phyloP scores from a whole-genome alignment of 805 yeast genomes.

The Yarrowia osloensis region DNA sequence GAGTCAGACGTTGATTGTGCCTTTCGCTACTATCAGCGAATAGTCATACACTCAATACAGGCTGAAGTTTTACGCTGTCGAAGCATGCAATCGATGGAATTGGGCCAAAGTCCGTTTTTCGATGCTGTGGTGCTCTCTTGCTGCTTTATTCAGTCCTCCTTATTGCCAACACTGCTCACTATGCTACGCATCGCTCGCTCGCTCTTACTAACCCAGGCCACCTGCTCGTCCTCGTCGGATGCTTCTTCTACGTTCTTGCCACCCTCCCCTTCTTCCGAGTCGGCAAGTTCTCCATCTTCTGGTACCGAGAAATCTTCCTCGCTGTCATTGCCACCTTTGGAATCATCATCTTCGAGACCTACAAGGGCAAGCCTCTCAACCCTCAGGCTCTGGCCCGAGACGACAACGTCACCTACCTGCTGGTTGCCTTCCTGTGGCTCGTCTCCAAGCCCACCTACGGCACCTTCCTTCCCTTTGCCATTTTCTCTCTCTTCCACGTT shows the following conservation, averaged over 20 bases:
- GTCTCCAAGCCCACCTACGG: constrained; percentile 61
- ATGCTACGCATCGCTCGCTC: background rate
- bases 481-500: constrained; percentile 81
- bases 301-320: constrained; percentile 62
- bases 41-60: too few species aligned
- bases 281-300: constrained; percentile 44
- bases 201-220: constrained; percentile 48
- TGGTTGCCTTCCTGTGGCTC: constrained; percentile 57
- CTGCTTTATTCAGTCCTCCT: too few species aligned
- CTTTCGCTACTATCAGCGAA: too few species aligned
- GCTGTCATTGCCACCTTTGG: constrained; percentile 75
- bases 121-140: too few species aligned
- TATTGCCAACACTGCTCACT: background rate
- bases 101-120: too few species aligned
- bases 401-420: constrained; percentile 74
- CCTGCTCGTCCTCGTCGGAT: constrained; percentile 48
- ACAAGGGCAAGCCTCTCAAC: constrained; percentile 39
- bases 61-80: too few species aligned
- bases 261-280: constrained; percentile 37
- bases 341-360: constrained; percentile 67
- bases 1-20: too few species aligned
- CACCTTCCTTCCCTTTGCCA: constrained; percentile 69
- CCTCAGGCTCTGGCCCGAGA: constrained; percentile 49
- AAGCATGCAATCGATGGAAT: too few species aligned
- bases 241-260: constrained; percentile 46